phyloP scores from a whole-genome alignment of 2,329 filamentous ascomycete species.

The Venturia pyrina region DNA sequence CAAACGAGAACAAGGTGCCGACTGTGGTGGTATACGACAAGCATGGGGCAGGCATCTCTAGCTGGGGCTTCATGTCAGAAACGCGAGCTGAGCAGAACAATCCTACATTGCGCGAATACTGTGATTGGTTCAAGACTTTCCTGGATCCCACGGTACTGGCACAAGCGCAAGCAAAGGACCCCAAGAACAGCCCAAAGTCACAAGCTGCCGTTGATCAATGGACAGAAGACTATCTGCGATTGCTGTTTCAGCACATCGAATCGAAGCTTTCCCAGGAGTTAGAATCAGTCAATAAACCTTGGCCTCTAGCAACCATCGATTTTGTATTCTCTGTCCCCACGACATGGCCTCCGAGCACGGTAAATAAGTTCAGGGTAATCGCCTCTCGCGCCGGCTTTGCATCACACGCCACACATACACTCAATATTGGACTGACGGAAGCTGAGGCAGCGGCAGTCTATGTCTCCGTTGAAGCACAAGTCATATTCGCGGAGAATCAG shows the following conservation, averaged over 20 bases:
- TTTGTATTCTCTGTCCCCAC: conserved; percentile 50
- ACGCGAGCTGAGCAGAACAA: conserved; percentile 26
- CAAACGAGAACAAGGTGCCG: conserved; percentile 46
- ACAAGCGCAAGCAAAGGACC: conserved; percentile 34
- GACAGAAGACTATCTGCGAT: conserved; percentile 39
- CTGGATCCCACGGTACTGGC: conserved; percentile 38
- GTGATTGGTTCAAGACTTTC: conserved; percentile 48
- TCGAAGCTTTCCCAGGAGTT: conserved; percentile 27
- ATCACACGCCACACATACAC: conserved; percentile 25
- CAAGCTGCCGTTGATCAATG: conserved; percentile 37
- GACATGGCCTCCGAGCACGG: conserved; percentile 43
- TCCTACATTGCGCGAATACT: conserved; percentile 33
- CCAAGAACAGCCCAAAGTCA: conserved; percentile 33
- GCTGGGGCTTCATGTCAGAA: conserved; percentile 45
- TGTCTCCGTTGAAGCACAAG: conserved; percentile 28
- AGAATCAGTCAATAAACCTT: conserved; percentile 30
- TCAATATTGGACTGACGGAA: conserved; percentile 40
- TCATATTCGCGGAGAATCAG: conserved; percentile 31
- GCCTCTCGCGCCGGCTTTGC: conserved; percentile 42
- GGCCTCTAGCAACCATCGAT: conserved; percentile 37
- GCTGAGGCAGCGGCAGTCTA: conserved; percentile 45
- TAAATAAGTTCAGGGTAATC: conserved; percentile 42
- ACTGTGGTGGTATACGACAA: conserved; percentile 41
- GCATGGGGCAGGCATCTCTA: conserved; percentile 30
- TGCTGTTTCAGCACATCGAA: conserved; percentile 41